phyloP scores from a whole-genome alignment of 2,329 filamentous ascomycete species.

The Lachnellula willkommii region DNA sequence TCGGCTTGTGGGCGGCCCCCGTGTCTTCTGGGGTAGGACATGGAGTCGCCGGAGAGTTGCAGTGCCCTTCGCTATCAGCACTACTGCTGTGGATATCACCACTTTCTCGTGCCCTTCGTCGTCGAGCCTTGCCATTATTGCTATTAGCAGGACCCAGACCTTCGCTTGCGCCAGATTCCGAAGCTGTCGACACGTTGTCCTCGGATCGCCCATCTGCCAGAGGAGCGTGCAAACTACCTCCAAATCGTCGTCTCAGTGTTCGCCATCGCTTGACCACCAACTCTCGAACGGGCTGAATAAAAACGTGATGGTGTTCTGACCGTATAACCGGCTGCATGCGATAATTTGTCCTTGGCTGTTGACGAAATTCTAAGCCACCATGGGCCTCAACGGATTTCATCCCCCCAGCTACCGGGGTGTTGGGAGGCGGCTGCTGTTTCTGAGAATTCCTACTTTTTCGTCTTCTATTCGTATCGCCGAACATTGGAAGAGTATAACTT shows the following conservation, averaged over 20 bases:
- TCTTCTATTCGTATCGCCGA: not conserved
- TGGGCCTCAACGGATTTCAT: not conserved
- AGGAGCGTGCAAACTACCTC: slow-evolving; percentile 21
- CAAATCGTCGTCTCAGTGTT: slow-evolving; percentile 22
- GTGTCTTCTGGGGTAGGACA: slow-evolving; percentile 5
- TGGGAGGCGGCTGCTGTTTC: not conserved
- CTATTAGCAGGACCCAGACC: slow-evolving; percentile 12
- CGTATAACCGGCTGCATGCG: slow-evolving; percentile 22
- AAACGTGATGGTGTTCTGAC: slow-evolving; percentile 28
- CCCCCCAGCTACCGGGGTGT: not conserved
- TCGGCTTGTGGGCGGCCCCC: not conserved
- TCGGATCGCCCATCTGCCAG: slow-evolving; percentile 12
- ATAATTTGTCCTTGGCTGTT: slow-evolving; percentile 11
- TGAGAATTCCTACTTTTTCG: not conserved
- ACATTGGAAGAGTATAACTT: not conserved
- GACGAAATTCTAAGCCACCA: not conserved
- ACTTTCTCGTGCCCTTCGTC: slow-evolving; percentile 25
- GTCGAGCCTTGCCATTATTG: slow-evolving; percentile 20
- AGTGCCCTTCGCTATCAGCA: slow-evolving; percentile 17
- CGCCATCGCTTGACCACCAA: slow-evolving; percentile 28
- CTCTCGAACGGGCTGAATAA: slow-evolving; percentile 29
- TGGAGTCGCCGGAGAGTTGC: slow-evolving; percentile 22
- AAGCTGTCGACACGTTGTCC: slow-evolving; percentile 5
- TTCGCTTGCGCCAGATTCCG: slow-evolving; percentile 10
- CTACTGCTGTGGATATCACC: slow-evolving; percentile 28